A percentile compares a stretch with the other conserved stretches of the same genome.
These are phyloP conservation scores for Yueomyces sp. DNA, from an alignment of 805 yeast species.

Conservation along the genomic window DNA sequence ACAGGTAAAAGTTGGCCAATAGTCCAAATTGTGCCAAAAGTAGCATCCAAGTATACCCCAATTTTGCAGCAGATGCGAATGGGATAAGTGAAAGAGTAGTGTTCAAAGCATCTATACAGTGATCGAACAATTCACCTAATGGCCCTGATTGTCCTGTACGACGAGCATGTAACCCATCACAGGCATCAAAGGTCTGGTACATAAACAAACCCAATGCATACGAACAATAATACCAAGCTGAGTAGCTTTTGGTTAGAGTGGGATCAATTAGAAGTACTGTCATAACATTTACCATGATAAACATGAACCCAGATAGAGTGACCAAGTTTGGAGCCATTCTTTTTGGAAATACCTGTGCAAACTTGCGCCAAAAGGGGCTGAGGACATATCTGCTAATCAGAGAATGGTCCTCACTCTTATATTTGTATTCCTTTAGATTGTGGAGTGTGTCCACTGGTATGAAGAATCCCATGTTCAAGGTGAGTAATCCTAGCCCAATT, in stretches of 20 bases:
- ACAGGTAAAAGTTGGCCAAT: conserved; percentile 68
- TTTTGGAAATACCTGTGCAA: conserved; percentile 62
- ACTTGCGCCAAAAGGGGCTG: conserved; percentile 69
- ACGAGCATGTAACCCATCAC: conserved; percentile 93
- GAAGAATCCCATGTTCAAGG: conserved; percentile 44
- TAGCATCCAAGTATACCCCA: conserved; percentile 55
- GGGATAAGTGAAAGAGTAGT: conserved; percentile 70
- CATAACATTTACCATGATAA: conserved; percentile 48
- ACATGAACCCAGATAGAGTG: conserved; percentile 69
- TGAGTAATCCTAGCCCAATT: background rate
- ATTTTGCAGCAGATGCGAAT: conserved; percentile 61
- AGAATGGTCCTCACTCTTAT: conserved; percentile 73
- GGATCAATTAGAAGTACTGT: conserved; percentile 68
- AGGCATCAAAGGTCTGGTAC: conserved; percentile 92
- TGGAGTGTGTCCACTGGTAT: conserved; percentile 39
- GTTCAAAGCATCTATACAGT: conserved; percentile 63
- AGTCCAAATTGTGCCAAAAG: conserved; percentile 59
- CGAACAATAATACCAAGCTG: conserved; percentile 63
- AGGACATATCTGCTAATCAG: conserved; percentile 58
- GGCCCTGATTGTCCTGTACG: conserved; percentile 94
- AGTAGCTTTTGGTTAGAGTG: conserved; percentile 39
- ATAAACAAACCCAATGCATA: conserved; percentile 75
- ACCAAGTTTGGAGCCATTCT: conserved; percentile 90
- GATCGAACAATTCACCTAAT: conserved; percentile 87
- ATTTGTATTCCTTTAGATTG: conserved; percentile 44